Evolutionary conservation across 805 yeast species (phyloP), one percentile per base, ranked within the genome.

Genomic region (Teunomyces atbi): DNA sequence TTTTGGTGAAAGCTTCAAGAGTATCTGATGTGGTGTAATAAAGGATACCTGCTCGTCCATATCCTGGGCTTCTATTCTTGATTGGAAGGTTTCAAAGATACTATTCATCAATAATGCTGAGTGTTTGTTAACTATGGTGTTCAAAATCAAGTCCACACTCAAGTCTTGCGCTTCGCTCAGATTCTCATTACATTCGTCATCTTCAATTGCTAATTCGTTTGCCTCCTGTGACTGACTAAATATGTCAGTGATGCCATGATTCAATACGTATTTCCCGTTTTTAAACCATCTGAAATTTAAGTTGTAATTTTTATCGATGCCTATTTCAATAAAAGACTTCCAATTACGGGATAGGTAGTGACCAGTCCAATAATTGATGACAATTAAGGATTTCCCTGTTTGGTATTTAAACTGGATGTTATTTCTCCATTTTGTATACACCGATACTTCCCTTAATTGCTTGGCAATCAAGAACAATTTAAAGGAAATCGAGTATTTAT

Each of bases 221-320:
- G 20, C 15, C 41, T 46, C 28, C 21, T 20, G 26, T 35, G 45
- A 29, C 21, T 45, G 30, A 20, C 37, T 41, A 35, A 47, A 47
- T 7, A 47, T 44, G 11, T 28, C 47, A 7, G 62, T 53, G 13
- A 50, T 41, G 13, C 55, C 57, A 39, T 60, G 62, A 26, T 62
- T 57, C 50, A 59, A 23, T 46, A 61, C 39, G 44, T 74, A 68
- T 19, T 61, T 59, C 1, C 84, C 85, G 53, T 83, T 83, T 50
- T 78, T 78, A 51, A 74, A 76, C 91, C 91, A 85, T 48, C 82
- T 69, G 55, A 78, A 77, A 23, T 75, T 75, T 23, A 84, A 63
- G 27, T 76, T 70, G 51, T 76, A 69, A 19, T 64, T 59, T 23
- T 59, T 63, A 53, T 74, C 77, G n/a, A 83, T 65, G 0, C 88